phyloP scores from a whole-genome alignment of 441 rosid species.

The Adansonia gregorii region DNA sequence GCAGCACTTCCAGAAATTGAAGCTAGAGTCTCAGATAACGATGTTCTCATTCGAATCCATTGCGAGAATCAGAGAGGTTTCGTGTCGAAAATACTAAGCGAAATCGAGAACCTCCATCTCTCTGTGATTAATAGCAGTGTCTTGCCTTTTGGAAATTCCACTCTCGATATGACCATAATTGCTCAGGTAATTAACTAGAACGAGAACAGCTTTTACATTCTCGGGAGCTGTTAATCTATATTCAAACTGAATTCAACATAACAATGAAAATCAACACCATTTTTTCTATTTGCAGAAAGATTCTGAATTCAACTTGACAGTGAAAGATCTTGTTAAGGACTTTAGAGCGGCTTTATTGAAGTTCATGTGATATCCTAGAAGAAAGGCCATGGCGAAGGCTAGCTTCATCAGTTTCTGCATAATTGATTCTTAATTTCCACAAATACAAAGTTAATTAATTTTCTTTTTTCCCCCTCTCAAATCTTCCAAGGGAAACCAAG shows the following conservation, averaged over 20 bases:
- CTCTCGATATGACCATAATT: constrained; percentile 68
- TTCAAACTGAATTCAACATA: background rate
- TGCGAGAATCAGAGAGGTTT: constrained; percentile 60
- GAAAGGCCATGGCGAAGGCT: no score
- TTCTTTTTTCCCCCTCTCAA: background rate
- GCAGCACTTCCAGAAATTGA: constrained; percentile 73
- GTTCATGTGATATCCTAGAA: constrained; percentile 36
- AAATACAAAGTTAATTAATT: background rate
- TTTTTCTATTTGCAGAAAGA: constrained; percentile 55
- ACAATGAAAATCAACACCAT: background rate
- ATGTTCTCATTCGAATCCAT: constrained; percentile 72
- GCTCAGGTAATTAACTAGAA: constrained; percentile 54
- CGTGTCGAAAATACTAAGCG: constrained; percentile 48
- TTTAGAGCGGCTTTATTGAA: constrained; percentile 51
- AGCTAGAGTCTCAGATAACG: constrained; percentile 63
- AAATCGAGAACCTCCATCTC: constrained; percentile 60
- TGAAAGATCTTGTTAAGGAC: constrained; percentile 57
- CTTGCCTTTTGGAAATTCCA: constrained; percentile 71
- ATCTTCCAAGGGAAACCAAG: constrained; percentile 15
- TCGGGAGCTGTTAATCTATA: background rate
- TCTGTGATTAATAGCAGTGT: constrained; percentile 53
- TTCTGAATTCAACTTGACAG: constrained; percentile 44
- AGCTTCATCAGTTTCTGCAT: constrained; percentile 6
- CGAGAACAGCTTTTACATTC: background rate
- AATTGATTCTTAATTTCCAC: constrained; percentile 12